Percentiles rank a stretch among this genome's conserved stretches.
Conservation (phyloP, 257 asterid species). For the Scutellaria galericulata region DNA sequence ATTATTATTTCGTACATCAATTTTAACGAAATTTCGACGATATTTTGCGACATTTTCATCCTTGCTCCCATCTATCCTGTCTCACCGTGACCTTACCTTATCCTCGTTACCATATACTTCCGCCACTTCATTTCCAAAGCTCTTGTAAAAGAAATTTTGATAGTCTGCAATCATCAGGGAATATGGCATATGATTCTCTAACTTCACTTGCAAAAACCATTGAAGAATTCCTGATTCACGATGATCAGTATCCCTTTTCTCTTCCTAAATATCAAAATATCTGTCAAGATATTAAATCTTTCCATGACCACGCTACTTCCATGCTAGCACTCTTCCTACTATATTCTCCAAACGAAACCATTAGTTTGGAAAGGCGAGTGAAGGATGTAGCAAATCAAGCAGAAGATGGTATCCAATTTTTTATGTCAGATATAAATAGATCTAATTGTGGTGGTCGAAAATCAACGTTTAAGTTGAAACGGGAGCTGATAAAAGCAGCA, state of each 20-base stretch:
- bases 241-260: background rate
- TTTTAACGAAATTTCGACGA: no score
- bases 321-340: background rate
- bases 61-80: no score
- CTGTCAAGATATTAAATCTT: background rate
- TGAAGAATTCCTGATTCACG: no score
- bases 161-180: no score
- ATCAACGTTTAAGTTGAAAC: background rate
- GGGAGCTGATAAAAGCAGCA: background rate
- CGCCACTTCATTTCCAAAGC: no score
- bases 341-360: background rate
- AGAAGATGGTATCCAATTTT: background rate
- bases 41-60: no score
- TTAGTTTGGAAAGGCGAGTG: background rate
- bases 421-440: background rate
- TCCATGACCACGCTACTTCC: no score
- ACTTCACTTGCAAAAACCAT: background rate
- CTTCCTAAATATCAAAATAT: no score
- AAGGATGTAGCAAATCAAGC: background rate
- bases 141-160: no score
- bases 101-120: no score
- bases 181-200: background rate
- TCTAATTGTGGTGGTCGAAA: background rate
- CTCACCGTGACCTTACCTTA: no score
- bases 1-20: no score